These are phyloP conservation scores for Penicillium atrosanguineum DNA, from an alignment of 495 filamentous ascomycete genomes.

Conservation along the genomic window DNA sequence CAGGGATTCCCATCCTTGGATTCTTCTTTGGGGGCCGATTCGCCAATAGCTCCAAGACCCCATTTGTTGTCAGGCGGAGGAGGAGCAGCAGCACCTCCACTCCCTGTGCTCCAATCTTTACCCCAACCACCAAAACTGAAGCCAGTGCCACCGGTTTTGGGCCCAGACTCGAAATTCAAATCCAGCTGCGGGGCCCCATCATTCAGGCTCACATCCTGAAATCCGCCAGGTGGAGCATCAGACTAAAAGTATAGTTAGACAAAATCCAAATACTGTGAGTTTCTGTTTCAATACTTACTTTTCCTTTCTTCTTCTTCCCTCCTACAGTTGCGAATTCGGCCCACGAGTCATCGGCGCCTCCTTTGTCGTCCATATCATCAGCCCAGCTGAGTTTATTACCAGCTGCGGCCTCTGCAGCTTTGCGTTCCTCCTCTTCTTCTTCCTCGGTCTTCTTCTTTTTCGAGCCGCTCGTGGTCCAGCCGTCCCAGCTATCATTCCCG, in stretches of 20 bases:
- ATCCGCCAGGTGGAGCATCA: slow-evolving; percentile 31
- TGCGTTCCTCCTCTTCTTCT: slow-evolving; percentile 35
- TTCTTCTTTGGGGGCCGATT: slow-evolving; percentile 31
- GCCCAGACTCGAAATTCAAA: slow-evolving; percentile 39
- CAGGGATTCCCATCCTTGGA: slow-evolving; percentile 43
- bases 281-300: slow-evolving; percentile 27
- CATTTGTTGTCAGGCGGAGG: slow-evolving; percentile 16
- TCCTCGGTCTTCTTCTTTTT: slow-evolving; percentile 43
- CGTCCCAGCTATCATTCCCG: slow-evolving; percentile 37
- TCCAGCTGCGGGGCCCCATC: slow-evolving; percentile 44
- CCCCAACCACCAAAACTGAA: slow-evolving; percentile 49
- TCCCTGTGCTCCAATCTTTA: slow-evolving; percentile 39
- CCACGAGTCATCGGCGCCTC: slow-evolving; percentile 36
- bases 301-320: slow-evolving; percentile 51
- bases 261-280: neutral
- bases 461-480: slow-evolving; percentile 37
- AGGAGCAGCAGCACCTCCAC: neutral
- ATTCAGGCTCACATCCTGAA: slow-evolving; percentile 48
- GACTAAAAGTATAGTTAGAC: slow-evolving; percentile 14
- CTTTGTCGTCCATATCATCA: slow-evolving; percentile 31
- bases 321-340: slow-evolving; percentile 29
- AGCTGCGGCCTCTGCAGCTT: slow-evolving; percentile 33
- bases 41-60: slow-evolving; percentile 33
- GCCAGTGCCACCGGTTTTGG: slow-evolving; percentile 30
- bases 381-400: slow-evolving; percentile 45